Conservation (phyloP, 2,329 filamentous ascomycete genomes). For the Fusarium solani-melongenae region DNA sequence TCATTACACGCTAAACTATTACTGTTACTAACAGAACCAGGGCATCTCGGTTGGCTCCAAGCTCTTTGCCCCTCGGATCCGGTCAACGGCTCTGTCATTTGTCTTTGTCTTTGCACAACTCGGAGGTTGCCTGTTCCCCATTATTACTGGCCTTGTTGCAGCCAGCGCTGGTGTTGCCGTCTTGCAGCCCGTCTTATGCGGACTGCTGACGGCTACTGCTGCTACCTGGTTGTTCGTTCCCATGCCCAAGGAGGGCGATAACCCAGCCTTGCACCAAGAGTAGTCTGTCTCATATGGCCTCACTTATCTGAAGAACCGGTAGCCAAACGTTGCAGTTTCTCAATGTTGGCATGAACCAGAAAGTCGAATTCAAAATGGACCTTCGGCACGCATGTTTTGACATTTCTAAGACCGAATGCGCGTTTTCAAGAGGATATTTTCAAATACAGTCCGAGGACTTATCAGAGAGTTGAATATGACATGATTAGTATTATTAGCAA, state of each 20-base stretch:
- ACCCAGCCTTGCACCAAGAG: conserved; percentile 48
- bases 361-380: neutral
- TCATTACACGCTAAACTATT: rapidly evolving
- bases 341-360: neutral
- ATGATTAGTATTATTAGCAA: too few species aligned
- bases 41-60: conserved; percentile 65
- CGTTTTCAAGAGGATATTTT: too few species aligned
- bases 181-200: conserved; percentile 64
- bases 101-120: conserved; percentile 68
- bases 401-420: too few species aligned
- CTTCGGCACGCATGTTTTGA: too few species aligned
- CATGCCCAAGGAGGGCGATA: conserved; percentile 46
- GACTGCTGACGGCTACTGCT: conserved; percentile 57
- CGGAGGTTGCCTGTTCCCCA: conserved; percentile 66
- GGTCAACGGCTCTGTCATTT: conserved; percentile 55
- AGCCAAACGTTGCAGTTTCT: neutral
- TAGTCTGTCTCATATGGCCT: conserved; percentile 19
- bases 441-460: neutral
- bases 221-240: conserved; percentile 60
- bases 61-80: conserved; percentile 55
- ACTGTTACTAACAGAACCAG: conserved; percentile 41
- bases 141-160: conserved; percentile 64
- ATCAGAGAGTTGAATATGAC: too few species aligned
- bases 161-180: conserved; percentile 57
- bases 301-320: neutral